A percentile compares a stretch with the other conserved stretches of the same genome.
phyloP scores from a whole-genome alignment of 495 filamentous ascomycete species.

The Neurospora terricola region DNA sequence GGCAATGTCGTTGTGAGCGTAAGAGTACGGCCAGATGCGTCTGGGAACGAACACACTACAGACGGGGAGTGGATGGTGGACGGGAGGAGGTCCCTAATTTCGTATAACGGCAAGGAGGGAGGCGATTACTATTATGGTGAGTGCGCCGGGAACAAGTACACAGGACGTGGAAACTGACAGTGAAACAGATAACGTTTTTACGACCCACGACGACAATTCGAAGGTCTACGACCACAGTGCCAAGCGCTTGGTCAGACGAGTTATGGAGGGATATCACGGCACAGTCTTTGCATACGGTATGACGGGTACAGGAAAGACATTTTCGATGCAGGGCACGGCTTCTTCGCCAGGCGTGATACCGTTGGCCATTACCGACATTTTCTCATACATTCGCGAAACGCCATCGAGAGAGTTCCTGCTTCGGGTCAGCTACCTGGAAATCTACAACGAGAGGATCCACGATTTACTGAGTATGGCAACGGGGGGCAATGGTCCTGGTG shows the following conservation, averaged over 20 bases:
- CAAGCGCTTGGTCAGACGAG: slow-evolving; percentile 85
- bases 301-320: slow-evolving; percentile 98
- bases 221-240: slow-evolving; percentile 89
- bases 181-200: slow-evolving; percentile 82
- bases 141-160: slow-evolving; percentile 10
- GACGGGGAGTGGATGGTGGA: slow-evolving; percentile 92
- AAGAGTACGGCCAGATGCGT: slow-evolving; percentile 75
- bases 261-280: slow-evolving; percentile 98
- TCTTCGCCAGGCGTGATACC: slow-evolving; percentile 96
- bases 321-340: slow-evolving; percentile 97
- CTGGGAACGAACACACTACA: slow-evolving; percentile 44
- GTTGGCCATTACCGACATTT: slow-evolving; percentile 95
- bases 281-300: slow-evolving; percentile 99
- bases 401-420: slow-evolving; percentile 90
- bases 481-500: slow-evolving; percentile 31
- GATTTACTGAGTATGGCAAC: slow-evolving; percentile 74
- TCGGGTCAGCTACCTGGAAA: slow-evolving; percentile 95
- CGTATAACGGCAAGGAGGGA: slow-evolving; percentile 78
- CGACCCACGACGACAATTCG: slow-evolving; percentile 82
- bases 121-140: slow-evolving; percentile 90
- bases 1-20: slow-evolving; percentile 97
- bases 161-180: slow-evolving; percentile 3
- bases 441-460: slow-evolving; percentile 97
- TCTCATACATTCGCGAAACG: slow-evolving; percentile 96
- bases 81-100: slow-evolving; percentile 67